Base-by-base conservation (phyloP, 2,329 filamentous ascomycete genomes). In the Fusarium sp. region DNA sequence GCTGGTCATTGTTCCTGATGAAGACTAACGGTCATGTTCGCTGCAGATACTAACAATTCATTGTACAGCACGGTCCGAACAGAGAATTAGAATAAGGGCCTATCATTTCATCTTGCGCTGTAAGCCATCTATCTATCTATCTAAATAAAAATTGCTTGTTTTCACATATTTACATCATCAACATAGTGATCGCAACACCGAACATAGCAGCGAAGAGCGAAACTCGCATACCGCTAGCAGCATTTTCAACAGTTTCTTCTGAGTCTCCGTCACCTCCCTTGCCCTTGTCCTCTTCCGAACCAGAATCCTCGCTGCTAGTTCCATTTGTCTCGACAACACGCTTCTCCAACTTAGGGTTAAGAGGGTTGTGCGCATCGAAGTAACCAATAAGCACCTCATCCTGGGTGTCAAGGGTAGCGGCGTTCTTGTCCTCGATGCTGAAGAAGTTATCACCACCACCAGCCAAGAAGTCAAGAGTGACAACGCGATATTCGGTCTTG, bases 401-500 rank as follows among this genome's bases (percentile, higher is more conserved):
- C 75, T 87, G 82, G 1, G 82, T 83, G 27, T 88, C 86, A 4
- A 88, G 80, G 8, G 79, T 81, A 30, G 82, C 77, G 46, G 85
- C 84, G 55, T 79, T 77, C 27, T 66, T 74, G 10, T 72, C 75
- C 3, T 60, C 55, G 1, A 70, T 43, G n/a, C 77, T 70, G 23
- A 89, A 83, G 74, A 90, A 87, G 73, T 89, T 90, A 71, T 91
- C 89, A 16, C 89, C 89, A 4, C 87, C 88, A 4, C 83, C 83
- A 2, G 88, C 87, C 1, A 91, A 69, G 69, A 90, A 91, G 71
- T 91, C 89, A 2, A 90, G 79, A 0, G 89, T 91, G 18, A 89
- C 86, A 21, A 91, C 77, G 13, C 82, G 84, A 76, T 91, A 91
- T 28, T 83, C 79, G 13, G 61, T 47, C 8, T 76, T 77, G 13